phyloP scores from a whole-genome alignment of 2,329 filamentous ascomycete genomes.

The Colletotrichum ledebouriae region DNA sequence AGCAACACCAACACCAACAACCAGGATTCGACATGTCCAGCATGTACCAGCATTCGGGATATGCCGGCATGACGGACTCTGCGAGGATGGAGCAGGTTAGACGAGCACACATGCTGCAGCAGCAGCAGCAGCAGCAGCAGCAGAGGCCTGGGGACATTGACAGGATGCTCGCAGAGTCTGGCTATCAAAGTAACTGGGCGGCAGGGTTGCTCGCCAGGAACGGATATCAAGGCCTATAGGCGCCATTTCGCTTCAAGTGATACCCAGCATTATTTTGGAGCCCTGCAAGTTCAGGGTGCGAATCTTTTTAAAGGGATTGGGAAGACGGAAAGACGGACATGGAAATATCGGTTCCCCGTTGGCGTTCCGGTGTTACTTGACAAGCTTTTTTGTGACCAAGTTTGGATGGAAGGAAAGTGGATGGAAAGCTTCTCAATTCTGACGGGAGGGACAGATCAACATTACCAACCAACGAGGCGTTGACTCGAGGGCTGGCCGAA shows the following conservation, averaged over 20 bases:
- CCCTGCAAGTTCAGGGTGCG: constrained; percentile 40
- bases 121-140: constrained; percentile 26
- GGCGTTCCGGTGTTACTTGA: constrained; percentile 37
- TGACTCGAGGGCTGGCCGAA: too few species aligned
- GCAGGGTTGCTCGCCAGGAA: constrained; percentile 42
- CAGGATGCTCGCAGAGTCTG: constrained; percentile 42
- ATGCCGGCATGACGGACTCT: constrained; percentile 39
- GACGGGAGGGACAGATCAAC: too few species aligned
- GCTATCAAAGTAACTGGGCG: constrained; percentile 43
- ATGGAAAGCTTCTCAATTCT: constrained; percentile 4
- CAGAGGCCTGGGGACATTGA: constrained; percentile 41
- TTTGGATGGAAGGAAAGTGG: constrained; percentile 21
- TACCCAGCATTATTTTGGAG: constrained; percentile 42
- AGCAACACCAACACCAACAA: constrained; percentile 46
- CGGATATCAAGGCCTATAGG: constrained; percentile 40
- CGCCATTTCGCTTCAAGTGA: constrained; percentile 41
- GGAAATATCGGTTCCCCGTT: constrained; percentile 4
- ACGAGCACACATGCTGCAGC: constrained; percentile 42
- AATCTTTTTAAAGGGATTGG: constrained; percentile 14
- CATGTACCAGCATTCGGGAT: constrained; percentile 42
- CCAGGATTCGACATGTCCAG: constrained; percentile 39
- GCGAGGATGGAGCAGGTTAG: constrained; percentile 41
- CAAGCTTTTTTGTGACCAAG: constrained; percentile 14
- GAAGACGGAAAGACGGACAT: constrained; percentile 6
- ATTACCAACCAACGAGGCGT: too few species aligned